These are phyloP conservation scores for Aspergillus oerlinghausenensis DNA, from an alignment of 2,329 filamentous ascomycete genomes.

Conservation along the genomic window DNA sequence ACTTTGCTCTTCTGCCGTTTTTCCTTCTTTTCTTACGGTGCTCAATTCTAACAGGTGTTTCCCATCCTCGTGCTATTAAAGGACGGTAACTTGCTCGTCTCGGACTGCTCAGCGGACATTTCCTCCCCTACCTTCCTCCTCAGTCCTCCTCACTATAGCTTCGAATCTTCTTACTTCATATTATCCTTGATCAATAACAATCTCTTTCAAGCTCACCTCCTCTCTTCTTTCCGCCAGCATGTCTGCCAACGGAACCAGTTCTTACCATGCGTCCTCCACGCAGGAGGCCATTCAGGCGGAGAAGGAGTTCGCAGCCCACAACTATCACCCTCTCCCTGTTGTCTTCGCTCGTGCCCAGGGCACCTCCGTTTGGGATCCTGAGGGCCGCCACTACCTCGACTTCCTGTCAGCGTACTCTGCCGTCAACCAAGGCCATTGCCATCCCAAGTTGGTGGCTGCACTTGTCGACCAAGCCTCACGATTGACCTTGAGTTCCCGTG, in stretches of 20 bases:
- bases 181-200: neutral
- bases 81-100: constrained; percentile 2
- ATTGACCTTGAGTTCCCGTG: constrained; percentile 85
- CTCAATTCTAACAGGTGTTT: constrained; percentile 11
- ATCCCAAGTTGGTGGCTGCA: constrained; percentile 90
- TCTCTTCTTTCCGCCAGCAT: constrained; percentile 15
- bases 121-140: neutral
- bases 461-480: constrained; percentile 83
- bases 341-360: constrained; percentile 85
- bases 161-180: neutral
- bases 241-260: constrained; percentile 38
- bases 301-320: constrained; percentile 85
- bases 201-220: neutral
- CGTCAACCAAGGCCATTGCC: constrained; percentile 97
- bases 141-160: neutral
- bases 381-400: constrained; percentile 92
- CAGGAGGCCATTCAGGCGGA: constrained; percentile 74
- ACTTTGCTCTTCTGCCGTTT: neutral
- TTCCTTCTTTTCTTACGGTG: constrained; percentile 3
- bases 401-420: constrained; percentile 97
- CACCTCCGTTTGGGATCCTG: constrained; percentile 91
- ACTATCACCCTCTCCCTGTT: constrained; percentile 95
- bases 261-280: constrained; percentile 73
- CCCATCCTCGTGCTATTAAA: neutral
- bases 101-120: neutral